phyloP scores from a whole-genome alignment of 306 rosid species.

The Begonia peltatifolia region DNA sequence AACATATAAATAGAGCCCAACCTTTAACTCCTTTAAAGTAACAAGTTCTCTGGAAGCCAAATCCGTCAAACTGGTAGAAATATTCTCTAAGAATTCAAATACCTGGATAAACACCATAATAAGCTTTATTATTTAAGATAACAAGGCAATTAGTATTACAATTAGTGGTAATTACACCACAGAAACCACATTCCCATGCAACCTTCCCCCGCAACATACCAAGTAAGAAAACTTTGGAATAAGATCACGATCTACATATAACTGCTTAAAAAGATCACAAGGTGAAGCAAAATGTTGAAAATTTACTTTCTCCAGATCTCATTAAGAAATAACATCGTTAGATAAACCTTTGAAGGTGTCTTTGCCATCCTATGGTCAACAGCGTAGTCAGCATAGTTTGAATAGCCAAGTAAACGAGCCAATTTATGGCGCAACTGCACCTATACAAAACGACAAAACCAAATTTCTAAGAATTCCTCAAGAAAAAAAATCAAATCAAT shows the following conservation, averaged over 20 bases:
- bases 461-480: not conserved
- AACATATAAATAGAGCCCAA: constrained; percentile 4
- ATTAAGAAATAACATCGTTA: not conserved
- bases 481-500: not conserved
- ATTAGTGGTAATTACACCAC: no score
- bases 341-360: constrained; percentile 77
- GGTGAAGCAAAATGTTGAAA: no score
- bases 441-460: constrained; percentile 28
- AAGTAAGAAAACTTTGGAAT: no score
- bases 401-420: constrained; percentile 79
- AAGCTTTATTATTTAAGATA: not conserved
- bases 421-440: constrained; percentile 79
- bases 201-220: no score
- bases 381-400: constrained; percentile 82
- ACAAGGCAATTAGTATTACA: no score
- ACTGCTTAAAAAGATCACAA: no score
- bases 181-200: no score
- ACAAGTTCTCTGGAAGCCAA: constrained; percentile 63
- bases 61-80: constrained; percentile 52
- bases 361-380: constrained; percentile 82
- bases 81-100: constrained; percentile 78
- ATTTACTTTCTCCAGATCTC: no score
- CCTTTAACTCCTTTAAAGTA: constrained; percentile 71
- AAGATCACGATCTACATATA: no score
- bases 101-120: constrained; percentile 34